Base-by-base conservation (phyloP, 2,329 filamentous ascomycete genomes). In the Colletotrichum paranaense region DNA sequence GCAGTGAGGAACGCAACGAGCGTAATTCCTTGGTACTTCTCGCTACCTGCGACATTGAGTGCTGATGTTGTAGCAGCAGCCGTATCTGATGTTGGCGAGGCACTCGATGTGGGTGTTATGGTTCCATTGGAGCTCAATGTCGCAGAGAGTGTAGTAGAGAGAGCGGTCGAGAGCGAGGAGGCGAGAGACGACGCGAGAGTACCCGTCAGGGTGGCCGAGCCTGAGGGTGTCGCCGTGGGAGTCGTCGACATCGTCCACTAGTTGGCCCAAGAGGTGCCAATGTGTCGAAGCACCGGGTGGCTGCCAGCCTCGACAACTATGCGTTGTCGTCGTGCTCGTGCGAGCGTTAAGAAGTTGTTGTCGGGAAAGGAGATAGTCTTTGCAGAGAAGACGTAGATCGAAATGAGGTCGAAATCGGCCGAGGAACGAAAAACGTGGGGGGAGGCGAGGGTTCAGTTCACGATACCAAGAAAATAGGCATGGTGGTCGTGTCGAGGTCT, bases 1-100 rank as follows among this genome's bases (percentile, higher is more conserved):
- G 92, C 92, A 63, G 92, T 90, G 46, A 93, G 78, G 76, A 94
- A 94, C n/a, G 88, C 82, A 24, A 84, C 80, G 62, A 89, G 79
- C 74, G 85, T 86, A 60, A 87, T 85, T 59, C 86, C 85, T 24
- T 81, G 78, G 4, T 79, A 78, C 3, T 75, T 73, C 62, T 53
- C 28, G 42, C n/a, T 26, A 30, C 26, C 52, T 58, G 49, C 28
- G 24, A 42, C 22, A 30, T 32, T 7, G n/a, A 52, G 22, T 19
- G 42, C 9, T 30, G 55, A 16, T 22, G 57, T 1, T 12, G 53
- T 7, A 28, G 55, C 32, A 7, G 68, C 7, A 11, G 73, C 9
- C 6, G 62, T 24, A 3, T 49, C 26, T 5, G 35, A 24, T 8
- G 42, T 19, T 28, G 62, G 26, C n/a, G 68, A 59, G 8, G 30